Percentiles rank a stretch among this genome's conserved stretches.
Conservation (phyloP, 2,329 filamentous ascomycete species). For the Zalaria sp. region DNA sequence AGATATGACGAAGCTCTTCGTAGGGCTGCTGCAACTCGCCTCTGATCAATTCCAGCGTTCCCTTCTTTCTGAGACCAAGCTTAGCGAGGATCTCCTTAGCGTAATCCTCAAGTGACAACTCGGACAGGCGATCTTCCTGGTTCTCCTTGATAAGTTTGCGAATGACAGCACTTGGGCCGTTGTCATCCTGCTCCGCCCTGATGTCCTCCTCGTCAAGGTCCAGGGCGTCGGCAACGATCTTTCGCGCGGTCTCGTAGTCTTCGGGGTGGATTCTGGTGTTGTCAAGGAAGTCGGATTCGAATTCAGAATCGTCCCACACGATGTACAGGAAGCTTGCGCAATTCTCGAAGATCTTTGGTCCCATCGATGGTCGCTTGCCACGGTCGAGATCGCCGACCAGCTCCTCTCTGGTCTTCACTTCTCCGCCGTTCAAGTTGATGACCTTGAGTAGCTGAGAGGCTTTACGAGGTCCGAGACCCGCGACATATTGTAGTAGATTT, state of each 20-base stretch:
- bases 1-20: slow-evolving; percentile 79
- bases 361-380: slow-evolving; percentile 51
- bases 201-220: slow-evolving; percentile 97
- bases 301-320: slow-evolving; percentile 69
- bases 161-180: slow-evolving; percentile 79
- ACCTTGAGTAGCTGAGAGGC: slow-evolving; percentile 74
- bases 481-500: slow-evolving; percentile 79
- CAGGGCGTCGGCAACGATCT: slow-evolving; percentile 94
- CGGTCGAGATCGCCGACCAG: slow-evolving; percentile 72
- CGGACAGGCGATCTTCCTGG: slow-evolving; percentile 87
- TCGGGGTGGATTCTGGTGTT: slow-evolving; percentile 96
- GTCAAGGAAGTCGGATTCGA: slow-evolving; percentile 80
- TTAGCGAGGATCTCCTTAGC: slow-evolving; percentile 89
- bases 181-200: slow-evolving; percentile 83
- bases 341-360: slow-evolving; percentile 87
- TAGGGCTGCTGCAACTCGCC: slow-evolving; percentile 86
- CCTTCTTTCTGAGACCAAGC: slow-evolving; percentile 86
- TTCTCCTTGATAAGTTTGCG: slow-evolving; percentile 91
- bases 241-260: slow-evolving; percentile 93
- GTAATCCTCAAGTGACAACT: slow-evolving; percentile 91
- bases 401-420: slow-evolving; percentile 71
- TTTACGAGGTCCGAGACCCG: slow-evolving; percentile 84
- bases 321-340: slow-evolving; percentile 92
- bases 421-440: slow-evolving; percentile 80
- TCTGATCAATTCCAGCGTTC: slow-evolving; percentile 89